Base-by-base conservation (phyloP, 2,329 filamentous ascomycete genomes). In the Cladosporium velox region DNA sequence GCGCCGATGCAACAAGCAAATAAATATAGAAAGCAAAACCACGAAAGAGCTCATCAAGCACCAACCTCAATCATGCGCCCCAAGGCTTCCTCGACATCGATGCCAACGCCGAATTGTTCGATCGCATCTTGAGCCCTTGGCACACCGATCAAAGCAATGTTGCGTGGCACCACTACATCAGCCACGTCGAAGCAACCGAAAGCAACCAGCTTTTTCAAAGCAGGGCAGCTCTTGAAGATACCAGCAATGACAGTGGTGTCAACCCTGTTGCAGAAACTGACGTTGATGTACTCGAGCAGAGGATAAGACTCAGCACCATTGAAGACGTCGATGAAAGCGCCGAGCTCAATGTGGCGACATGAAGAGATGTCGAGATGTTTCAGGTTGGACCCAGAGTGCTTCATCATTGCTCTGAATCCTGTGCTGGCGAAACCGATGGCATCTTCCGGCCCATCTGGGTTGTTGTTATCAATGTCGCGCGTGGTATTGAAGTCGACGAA, bases 401-500 rank as follows among this genome's bases (percentile, higher is more conserved):
- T 80, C 91, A 97, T 97, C 52, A 97, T 79, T 0, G 92, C 91
- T 69, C 85, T 82, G 79, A 98, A 94, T 0, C 91, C 93, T 6
- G 85, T 79, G 0, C 88, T 90, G 62, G 90, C 92, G 35, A 97
- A 83, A 1, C 93, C 94, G 54, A 94, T 80, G 8, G 85, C 72
- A 28, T 85, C 83, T 65, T 88, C 80, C 0, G 86, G 84, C 57
- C 88, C 86, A 26, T 88, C 85, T 0, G 92, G 90, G 30, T 86
- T 86, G 59, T 82, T 80, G 66, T 91, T 87, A 75, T 97, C 91
- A 38, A 96, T 76, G 72, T 92, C 87, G 21, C 93, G 90, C 67
- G 89, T 93, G 68, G 89, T 88, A 71, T 90, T 88, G 18, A 98
- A 78, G 76, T 97, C 92, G 64, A 93, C 78, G 69, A 88, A 88